Percentiles rank a stretch among this genome's conserved stretches.
These are phyloP conservation scores for Blastocystis sp. DNA, from an alignment of 352 stramenopile species.

Conservation along the genomic window DNA sequence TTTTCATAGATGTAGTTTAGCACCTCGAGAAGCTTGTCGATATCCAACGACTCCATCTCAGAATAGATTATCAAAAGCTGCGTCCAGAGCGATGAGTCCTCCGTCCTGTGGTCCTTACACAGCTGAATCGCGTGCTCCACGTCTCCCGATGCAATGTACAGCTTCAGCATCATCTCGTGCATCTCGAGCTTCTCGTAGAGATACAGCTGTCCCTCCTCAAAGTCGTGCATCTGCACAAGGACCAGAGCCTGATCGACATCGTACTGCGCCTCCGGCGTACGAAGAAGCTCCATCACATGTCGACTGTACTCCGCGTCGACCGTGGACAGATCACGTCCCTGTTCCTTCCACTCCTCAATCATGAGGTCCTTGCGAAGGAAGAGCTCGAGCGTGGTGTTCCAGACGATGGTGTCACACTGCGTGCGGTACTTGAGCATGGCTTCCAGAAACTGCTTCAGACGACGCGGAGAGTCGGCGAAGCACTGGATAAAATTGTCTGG, in stretches of 20 bases:
- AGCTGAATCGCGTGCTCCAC: conserved; percentile 80
- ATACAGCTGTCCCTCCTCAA: conserved; percentile 84
- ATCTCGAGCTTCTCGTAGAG: conserved; percentile 86
- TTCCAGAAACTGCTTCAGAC: conserved; percentile 73
- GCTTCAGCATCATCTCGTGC: conserved; percentile 86
- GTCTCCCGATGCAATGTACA: conserved; percentile 84
- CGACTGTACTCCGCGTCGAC: conserved; percentile 18
- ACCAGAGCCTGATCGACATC: conserved; percentile 85
- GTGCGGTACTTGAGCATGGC: neutral
- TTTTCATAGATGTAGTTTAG: conserved; percentile 59
- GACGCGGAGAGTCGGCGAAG: conserved; percentile 81
- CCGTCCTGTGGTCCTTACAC: conserved; percentile 79
- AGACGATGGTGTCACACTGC: conserved; percentile 31
- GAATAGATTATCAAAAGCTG: conserved; percentile 82
- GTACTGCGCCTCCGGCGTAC: conserved; percentile 81
- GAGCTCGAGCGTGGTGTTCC: conserved; percentile 81
- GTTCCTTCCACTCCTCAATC: neutral
- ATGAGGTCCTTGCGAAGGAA: conserved; percentile 67
- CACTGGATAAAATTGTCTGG: conserved; percentile 79
- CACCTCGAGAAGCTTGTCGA: neutral
- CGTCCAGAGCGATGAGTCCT: conserved; percentile 81
- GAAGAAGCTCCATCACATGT: conserved; percentile 76
- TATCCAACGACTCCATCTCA: conserved; percentile 65
- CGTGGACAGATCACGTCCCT: neutral
- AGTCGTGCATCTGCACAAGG: conserved; percentile 80